These are phyloP conservation scores for Avicennia marina DNA, from an alignment of 257 asterid species.

Conservation along the genomic window DNA sequence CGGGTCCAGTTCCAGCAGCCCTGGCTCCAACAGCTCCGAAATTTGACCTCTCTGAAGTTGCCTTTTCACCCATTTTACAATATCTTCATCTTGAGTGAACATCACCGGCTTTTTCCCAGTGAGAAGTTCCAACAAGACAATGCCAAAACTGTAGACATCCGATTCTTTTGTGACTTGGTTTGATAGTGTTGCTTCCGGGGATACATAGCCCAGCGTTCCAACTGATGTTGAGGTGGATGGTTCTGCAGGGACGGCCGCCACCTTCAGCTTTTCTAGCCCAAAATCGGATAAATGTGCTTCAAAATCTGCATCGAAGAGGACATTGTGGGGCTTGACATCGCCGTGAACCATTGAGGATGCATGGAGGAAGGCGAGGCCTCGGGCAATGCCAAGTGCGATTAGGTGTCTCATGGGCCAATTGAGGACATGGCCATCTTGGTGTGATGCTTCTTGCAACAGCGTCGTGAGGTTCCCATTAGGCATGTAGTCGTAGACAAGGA, in stretches of 20 bases:
- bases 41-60: slow-evolving; percentile 71
- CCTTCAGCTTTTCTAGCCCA: slow-evolving; percentile 50
- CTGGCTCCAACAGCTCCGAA: slow-evolving; percentile 65
- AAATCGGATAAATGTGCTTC: slow-evolving; percentile 74
- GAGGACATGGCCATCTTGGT: slow-evolving; percentile 72
- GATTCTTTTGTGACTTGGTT: slow-evolving; percentile 45
- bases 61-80: slow-evolving; percentile 71
- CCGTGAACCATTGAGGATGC: slow-evolving; percentile 53
- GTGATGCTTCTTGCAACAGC: slow-evolving; percentile 68
- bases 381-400: slow-evolving; percentile 65
- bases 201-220: slow-evolving; percentile 56
- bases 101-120: slow-evolving; percentile 68
- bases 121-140: slow-evolving; percentile 54
- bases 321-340: slow-evolving; percentile 62
- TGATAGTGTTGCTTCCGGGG: slow-evolving; percentile 50
- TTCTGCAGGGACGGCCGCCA: slow-evolving; percentile 28
- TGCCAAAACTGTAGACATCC: slow-evolving; percentile 69
- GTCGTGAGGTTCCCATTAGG: slow-evolving; percentile 72
- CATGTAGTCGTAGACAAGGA: slow-evolving; percentile 73
- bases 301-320: slow-evolving; percentile 70
- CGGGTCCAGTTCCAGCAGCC: slow-evolving; percentile 68
- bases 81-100: slow-evolving; percentile 67
- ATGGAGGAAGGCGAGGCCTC: slow-evolving; percentile 64
- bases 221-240: slow-evolving; percentile 49
- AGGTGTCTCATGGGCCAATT: slow-evolving; percentile 84